Conservation (phyloP, 331 rosid genomes). For the Quercus tomentella region DNA sequence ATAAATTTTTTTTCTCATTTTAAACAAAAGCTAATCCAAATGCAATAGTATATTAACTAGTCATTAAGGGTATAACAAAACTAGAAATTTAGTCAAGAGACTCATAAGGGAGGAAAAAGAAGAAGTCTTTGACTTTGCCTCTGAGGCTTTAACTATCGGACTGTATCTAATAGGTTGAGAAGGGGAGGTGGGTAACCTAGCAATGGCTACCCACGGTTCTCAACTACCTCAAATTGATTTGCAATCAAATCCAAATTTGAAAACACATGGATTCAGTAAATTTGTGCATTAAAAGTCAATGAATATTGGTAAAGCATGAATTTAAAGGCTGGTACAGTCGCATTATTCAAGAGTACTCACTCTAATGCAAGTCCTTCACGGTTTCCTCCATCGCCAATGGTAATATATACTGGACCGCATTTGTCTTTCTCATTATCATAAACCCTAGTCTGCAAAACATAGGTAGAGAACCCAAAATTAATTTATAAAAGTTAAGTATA, state of each 20-base stretch:
- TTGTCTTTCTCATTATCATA: conserved; percentile 44
- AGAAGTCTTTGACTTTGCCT: too few relatives aligned
- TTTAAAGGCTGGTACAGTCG: neutral
- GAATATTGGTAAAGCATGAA: neutral
- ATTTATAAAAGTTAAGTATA: neutral
- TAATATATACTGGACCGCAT: conserved; percentile 66
- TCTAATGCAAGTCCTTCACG: conserved; percentile 66
- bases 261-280: neutral
- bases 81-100: too few relatives aligned
- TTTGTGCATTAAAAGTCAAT: neutral
- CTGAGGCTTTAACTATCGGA: neutral
- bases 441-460: conserved; percentile 49
- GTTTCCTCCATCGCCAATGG: conserved; percentile 80
- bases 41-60: too few relatives aligned
- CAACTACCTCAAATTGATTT: neutral
- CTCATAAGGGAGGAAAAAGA: too few relatives aligned
- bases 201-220: neutral
- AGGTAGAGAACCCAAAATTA: neutral
- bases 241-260: neutral
- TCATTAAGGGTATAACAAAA: too few relatives aligned
- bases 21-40: too few relatives aligned
- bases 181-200: neutral
- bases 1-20: too few relatives aligned
- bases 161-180: neutral
- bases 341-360: conserved; percentile 26